phyloP scores from a whole-genome alignment of 2,329 filamentous ascomycete genomes.

The Apiospora sp. region DNA sequence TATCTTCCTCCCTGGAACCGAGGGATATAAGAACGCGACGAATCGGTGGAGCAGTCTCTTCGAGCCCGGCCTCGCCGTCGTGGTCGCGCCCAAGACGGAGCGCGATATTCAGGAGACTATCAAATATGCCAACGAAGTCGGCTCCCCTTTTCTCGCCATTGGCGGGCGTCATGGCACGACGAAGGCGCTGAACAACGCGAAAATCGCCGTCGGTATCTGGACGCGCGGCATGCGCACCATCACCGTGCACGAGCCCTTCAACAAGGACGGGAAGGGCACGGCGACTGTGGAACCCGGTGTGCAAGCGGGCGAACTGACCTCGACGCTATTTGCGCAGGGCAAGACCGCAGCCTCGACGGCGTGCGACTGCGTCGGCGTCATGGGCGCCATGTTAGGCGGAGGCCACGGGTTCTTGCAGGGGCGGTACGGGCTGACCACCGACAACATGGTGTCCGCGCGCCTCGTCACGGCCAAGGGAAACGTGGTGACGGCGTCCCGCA shows the following conservation, averaged over 20 bases:
- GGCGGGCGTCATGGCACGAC: slow-evolving; percentile 15
- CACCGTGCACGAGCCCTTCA: not conserved
- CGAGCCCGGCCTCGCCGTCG: not conserved
- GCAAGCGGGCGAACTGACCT: not conserved
- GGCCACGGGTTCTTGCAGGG: slow-evolving; percentile 66
- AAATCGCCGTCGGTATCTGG: slow-evolving; percentile 4
- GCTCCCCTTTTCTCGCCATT: not conserved
- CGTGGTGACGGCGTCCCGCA: slow-evolving; percentile 48
- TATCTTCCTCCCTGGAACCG: not conserved
- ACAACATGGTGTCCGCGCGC: slow-evolving; percentile 49
- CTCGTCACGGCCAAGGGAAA: slow-evolving; percentile 50
- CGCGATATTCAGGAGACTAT: not conserved
- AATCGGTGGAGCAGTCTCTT: not conserved
- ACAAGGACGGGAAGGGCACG: not conserved
- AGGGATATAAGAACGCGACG: not conserved
- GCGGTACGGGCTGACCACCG: slow-evolving; percentile 57
- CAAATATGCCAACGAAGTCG: not conserved
- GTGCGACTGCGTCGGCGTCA: slow-evolving; percentile 54
- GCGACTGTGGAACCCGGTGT: not conserved
- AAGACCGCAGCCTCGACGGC: slow-evolving; percentile 21
- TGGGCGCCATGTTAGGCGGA: slow-evolving; percentile 64
- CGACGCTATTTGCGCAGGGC: not conserved
- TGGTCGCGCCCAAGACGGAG: not conserved
- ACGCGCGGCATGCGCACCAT: not conserved
- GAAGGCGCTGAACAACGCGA: not conserved